phyloP scores from a whole-genome alignment of 2,329 filamentous ascomycete species.

The Cladosporium sp. region DNA sequence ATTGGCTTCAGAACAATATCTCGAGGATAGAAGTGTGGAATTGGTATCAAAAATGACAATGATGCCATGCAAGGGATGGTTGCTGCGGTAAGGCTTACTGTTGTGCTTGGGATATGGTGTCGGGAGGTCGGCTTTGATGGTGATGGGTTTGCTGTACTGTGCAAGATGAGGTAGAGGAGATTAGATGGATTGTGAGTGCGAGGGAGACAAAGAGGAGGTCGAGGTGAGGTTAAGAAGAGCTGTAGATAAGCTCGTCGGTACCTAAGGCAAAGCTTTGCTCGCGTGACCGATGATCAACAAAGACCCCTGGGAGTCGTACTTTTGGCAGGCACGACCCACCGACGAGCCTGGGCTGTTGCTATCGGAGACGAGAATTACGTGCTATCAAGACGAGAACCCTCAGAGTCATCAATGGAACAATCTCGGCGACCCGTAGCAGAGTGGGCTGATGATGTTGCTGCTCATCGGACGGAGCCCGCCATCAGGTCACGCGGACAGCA shows the following conservation, averaged over 20 bases:
- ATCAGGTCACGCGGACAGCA: slow-evolving; percentile 4
- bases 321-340: slow-evolving; percentile 1
- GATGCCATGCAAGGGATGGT: slow-evolving; percentile 4
- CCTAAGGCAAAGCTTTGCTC: slow-evolving; percentile 6
- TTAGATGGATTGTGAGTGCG: background rate
- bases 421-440: background rate
- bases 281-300: slow-evolving; percentile 14
- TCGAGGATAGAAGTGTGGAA: background rate
- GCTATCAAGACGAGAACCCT: background rate
- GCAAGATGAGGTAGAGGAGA: background rate
- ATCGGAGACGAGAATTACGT: background rate
- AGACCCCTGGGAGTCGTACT: slow-evolving; percentile 1
- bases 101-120: background rate
- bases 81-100: background rate
- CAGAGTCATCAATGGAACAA: background rate
- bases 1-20: background rate
- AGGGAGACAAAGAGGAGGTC: background rate
- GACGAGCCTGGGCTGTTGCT: background rate
- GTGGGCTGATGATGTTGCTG: slow-evolving; percentile 11
- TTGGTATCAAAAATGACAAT: background rate
- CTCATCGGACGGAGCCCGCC: slow-evolving; percentile 11
- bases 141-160: background rate
- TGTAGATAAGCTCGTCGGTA: slow-evolving; percentile 2
- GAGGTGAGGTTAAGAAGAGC: slow-evolving; percentile 7
- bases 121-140: background rate